Evolutionary conservation across 805 yeast species (phyloP), one percentile per base, ranked within the genome.

Genomic region (Scheffersomyces spartinae): DNA sequence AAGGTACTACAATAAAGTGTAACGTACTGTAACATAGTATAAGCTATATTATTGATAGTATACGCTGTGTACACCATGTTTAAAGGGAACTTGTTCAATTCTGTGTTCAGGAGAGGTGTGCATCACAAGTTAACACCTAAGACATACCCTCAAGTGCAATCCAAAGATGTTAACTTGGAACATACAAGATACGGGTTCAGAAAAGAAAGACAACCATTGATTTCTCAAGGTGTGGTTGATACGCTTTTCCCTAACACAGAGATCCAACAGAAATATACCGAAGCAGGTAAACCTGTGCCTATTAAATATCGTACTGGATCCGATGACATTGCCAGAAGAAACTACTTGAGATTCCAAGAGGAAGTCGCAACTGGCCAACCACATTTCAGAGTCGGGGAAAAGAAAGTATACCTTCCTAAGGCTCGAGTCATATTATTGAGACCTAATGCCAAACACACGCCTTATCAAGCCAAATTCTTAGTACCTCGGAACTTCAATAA

Each of bases 361-460:
- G 70, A 74, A 31, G 64, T 78, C 21, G 72, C 65, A 15, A 54
- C 53, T 26, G 84, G 77, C 20, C 63, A 64, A 36, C 77, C 95
- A 2, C 95, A 85, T 60, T 88, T 84, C 68, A 63, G 61, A 20
- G 71, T 80, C 6, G 98, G 98, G 42, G 76, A 71, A 5, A 72
- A 68, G 36, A 63, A 79, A 35, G 61, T 80, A 7, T 86, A 72
- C 48, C 81, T 88, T 50, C 98, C 98, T 17, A 73, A 74, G 34
- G 95, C 93, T 1, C 64, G 88, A 34, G 63, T 88, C 19, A 71
- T 81, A 26, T 61, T 88, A 17, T 56, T 91, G 34, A 70, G 94
- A 46, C 95, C 96, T 21, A 81, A 81, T 43, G 95, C 97, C n/a
- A 82, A 82, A 45, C 94, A 83, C 54, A 81, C 95, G 0, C 99